Base-by-base conservation (phyloP, 345 rosid species). In the Linum tenue region DNA sequence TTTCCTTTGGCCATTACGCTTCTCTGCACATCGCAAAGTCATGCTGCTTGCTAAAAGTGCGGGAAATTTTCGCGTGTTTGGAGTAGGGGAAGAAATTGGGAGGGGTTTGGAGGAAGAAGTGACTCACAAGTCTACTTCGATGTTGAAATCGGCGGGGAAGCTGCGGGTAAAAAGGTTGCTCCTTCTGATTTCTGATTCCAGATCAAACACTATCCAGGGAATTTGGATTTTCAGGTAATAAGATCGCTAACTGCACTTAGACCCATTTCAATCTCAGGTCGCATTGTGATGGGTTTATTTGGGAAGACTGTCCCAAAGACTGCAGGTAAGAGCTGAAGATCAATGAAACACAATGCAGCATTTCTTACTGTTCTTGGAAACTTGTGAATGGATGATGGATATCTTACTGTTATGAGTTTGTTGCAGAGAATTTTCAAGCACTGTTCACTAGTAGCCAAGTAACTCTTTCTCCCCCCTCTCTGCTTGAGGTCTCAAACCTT, bases 281-380 rank as follows among this genome's bases (percentile, higher is more conserved):
- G 81, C 12, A 41, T 78, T 15, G 76, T 78, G 53, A 69, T 78
- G 59, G 81, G 81, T 41, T 73, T 78, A 50, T 74, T 71, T 44
- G 78, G 81, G 39, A 66, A 71, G 64, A 60, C 78, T 39, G 81
- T 78, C 60, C 81, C 81, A 5, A 73, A 78, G 73, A 78, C 81
- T 40, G 78, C 61, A 71, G 81, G 81, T 78, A 71, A 38, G 31
- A 22, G 31, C 31, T 22, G 31, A 22, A 22, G 31, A 22, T 22
- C 31, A n/a, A 56, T 35, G 8, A 16, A n/a, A 16, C 35, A n/a
- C 22, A 16, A 16, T 56, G 8, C 16, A 35, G 4, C 9, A 56
- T 3, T 56, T 35, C 59, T 14, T 16, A 2, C 22, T 35, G 59
- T 8, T 56, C 16, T 7, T 11, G 36, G 16, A 5, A 35, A 22